Evolutionary conservation across 2,329 filamentous ascomycete species (phyloP), one percentile per base, ranked within the genome.

Genomic region (Diaporthe citri): DNA sequence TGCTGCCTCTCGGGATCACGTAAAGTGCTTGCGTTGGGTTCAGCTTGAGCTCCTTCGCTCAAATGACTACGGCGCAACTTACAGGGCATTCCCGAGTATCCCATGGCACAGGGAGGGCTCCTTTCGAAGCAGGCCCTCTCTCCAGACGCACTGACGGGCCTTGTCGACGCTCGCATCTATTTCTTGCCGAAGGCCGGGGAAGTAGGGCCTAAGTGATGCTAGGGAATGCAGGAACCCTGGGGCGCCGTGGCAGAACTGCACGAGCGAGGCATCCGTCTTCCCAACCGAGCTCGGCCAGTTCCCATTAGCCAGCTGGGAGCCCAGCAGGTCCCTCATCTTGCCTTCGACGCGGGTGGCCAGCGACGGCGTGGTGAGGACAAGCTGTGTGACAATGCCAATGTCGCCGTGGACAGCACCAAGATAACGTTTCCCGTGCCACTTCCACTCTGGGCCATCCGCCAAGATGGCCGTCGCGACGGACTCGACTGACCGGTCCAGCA

Each of bases 341-440:
- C 83, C 83, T 76, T 89, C 86, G 4, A 94, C 82, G 62, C 86
- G 85, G 1, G 86, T 81, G 1, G 91, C 90, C 76, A 89, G 86
- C 7, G 84, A 82, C 0, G 90, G 88, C 73, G 88, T 87, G 3
- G 91, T 90, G 31, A 89, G 84, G 2, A 93, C 87, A 20, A 94
- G 84, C 81, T 95, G 93, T n/a, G 90, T 91, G 73, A 95, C 87
- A 80, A 93, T 94, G 6, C 93, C 92, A 36, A 94, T 89, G 17
- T 90, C 88, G 10, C 93, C 93, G 79, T 95, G 92, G 0, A 89
- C 90, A 7, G 92, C 90, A 1, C 93, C 93, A 48, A 93, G 85
- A 79, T 93, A 93, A 25, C 84, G 80, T 78, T 90, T 90, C 20
- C 88, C 89, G 75, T 90, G 88, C 90, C 91, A 94, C 76, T 87